Percentiles rank a stretch among this genome's conserved stretches.
phyloP scores from a whole-genome alignment of 306 rosid species.

The Dryas alaskensis region DNA sequence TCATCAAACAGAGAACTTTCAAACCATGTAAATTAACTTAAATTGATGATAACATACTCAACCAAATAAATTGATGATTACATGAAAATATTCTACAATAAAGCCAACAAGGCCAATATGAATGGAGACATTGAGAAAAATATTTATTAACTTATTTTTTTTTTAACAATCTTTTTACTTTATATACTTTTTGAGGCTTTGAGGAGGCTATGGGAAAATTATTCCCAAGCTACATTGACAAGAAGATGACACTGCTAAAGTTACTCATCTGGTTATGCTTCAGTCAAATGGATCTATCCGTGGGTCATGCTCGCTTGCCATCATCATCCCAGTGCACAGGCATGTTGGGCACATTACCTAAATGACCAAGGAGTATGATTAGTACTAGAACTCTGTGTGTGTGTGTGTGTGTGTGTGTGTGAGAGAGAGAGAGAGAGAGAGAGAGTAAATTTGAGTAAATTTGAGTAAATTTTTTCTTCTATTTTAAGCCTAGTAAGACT shows the following conservation, averaged over 20 bases:
- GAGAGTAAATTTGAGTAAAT: neutral
- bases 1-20: neutral
- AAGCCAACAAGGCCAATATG: neutral
- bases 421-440: neutral
- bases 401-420: too few species aligned
- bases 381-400: neutral
- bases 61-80: too few species aligned
- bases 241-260: neutral
- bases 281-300: slow-evolving; percentile 89
- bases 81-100: neutral
- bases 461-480: neutral
- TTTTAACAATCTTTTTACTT: neutral
- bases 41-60: neutral
- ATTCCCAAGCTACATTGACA: neutral
- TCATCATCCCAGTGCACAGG: slow-evolving; percentile 91
- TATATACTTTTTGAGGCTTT: neutral
- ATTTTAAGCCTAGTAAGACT: too few species aligned
- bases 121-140: neutral
- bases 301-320: slow-evolving; percentile 95
- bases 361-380: slow-evolving; percentile 7
- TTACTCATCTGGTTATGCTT: neutral
- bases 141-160: neutral
- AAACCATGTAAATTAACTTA: neutral
- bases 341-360: slow-evolving; percentile 98
- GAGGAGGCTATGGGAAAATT: neutral